Evolutionary conservation across 2,329 filamentous ascomycete species (phyloP).

Genomic region (Parafenestella ontariensis): DNA sequence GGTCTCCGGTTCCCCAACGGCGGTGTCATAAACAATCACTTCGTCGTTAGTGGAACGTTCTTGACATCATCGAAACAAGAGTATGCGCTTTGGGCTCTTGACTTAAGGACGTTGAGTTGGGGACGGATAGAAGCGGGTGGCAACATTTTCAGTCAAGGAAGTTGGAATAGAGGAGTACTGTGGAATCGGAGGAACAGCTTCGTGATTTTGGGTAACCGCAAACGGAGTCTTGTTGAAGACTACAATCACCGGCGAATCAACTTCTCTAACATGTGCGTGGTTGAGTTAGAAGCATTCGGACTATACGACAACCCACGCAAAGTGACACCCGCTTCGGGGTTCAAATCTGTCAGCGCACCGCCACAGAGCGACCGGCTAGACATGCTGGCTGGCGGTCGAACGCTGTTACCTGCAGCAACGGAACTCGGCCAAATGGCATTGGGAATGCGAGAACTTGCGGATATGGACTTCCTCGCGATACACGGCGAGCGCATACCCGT

Average conservation of each 20-base stretch:
- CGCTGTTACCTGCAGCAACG: slow-evolving; percentile 78
- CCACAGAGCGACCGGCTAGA: slow-evolving; percentile 61
- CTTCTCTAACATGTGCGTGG: slow-evolving; percentile 95
- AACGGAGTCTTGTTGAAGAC: slow-evolving; percentile 92
- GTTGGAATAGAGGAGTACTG: slow-evolving; percentile 94
- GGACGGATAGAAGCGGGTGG: slow-evolving; percentile 92
- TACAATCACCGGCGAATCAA: slow-evolving; percentile 98
- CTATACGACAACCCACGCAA: slow-evolving; percentile 94
- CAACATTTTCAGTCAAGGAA: slow-evolving; percentile 93
- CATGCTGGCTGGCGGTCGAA: slow-evolving; percentile 74
- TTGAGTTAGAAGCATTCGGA: slow-evolving; percentile 95
- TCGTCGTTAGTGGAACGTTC: slow-evolving; percentile 97
- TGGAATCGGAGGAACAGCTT: slow-evolving; percentile 96
- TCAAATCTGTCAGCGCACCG: slow-evolving; percentile 80
- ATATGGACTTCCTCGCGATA: slow-evolving; percentile 96
- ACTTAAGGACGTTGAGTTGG: slow-evolving; percentile 88
- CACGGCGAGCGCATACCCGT: slow-evolving; percentile 91
- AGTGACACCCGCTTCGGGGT: slow-evolving; percentile 78
- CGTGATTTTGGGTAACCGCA: slow-evolving; percentile 92
- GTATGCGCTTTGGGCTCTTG: slow-evolving; percentile 94
- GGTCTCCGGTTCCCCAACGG: slow-evolving; percentile 95
- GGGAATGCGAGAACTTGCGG: slow-evolving; percentile 80
- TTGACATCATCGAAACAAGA: slow-evolving; percentile 98
- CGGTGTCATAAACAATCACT: slow-evolving; percentile 92
- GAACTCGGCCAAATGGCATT: slow-evolving; percentile 85